phyloP scores from a whole-genome alignment of 1,284 basidiomycete genomes.

The Rhodotorula sp. region DNA sequence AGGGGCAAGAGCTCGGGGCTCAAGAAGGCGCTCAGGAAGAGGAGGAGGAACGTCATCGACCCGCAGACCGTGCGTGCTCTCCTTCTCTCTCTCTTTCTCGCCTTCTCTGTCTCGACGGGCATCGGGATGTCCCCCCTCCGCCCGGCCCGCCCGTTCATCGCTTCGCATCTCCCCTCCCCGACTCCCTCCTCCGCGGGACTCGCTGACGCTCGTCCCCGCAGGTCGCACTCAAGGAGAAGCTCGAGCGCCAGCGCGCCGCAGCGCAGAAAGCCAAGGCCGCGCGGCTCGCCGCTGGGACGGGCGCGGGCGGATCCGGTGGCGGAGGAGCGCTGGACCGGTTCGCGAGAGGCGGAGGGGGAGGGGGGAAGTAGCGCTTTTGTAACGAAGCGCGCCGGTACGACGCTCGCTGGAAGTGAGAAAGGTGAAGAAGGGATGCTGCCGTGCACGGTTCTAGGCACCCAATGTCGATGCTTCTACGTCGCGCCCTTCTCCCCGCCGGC shows the following conservation, averaged over 20 bases:
- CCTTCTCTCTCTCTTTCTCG: neutral
- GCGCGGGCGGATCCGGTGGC: conserved; percentile 16
- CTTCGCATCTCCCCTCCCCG: too few relatives aligned
- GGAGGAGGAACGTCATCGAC: conserved; percentile 90
- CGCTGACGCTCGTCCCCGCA: conserved; percentile 7
- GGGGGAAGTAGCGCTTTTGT: neutral
- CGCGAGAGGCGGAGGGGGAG: too few relatives aligned
- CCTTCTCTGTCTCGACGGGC: too few relatives aligned
- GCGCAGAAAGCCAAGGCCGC: conserved; percentile 33
- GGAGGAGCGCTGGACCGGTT: conserved; percentile 38
- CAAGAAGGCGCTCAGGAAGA: conserved; percentile 78
- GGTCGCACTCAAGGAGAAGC: conserved; percentile 42
- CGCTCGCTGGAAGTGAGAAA: too few relatives aligned
- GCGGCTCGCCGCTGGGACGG: conserved; percentile 18
- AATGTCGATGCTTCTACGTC: too few relatives aligned
- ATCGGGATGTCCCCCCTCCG: too few relatives aligned
- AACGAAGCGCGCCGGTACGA: neutral
- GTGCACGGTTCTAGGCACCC: too few relatives aligned
- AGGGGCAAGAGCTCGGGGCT: conserved; percentile 69
- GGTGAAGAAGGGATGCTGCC: too few relatives aligned
- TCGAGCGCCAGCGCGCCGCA: conserved; percentile 28
- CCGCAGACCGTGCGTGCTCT: conserved; percentile 64
- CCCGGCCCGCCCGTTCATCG: too few relatives aligned
- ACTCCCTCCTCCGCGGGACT: too few relatives aligned
- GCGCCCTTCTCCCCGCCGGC: too few relatives aligned